phyloP scores from a whole-genome alignment of 2,329 filamentous ascomycete genomes.

The Epichloe baconii region DNA sequence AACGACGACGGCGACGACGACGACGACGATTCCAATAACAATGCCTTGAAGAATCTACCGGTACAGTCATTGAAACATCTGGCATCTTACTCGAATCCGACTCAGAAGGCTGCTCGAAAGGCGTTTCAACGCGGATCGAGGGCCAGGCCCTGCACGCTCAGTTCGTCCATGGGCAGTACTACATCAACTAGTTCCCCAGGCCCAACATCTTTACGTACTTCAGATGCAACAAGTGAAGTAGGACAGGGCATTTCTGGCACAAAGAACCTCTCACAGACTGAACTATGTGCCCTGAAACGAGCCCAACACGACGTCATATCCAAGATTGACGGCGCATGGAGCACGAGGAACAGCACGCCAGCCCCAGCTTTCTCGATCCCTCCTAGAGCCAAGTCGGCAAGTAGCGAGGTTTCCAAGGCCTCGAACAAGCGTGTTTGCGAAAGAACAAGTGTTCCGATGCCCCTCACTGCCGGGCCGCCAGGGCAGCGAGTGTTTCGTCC shows the following conservation, averaged over 20 bases:
- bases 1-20: conserved; percentile 12
- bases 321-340: conserved; percentile 2
- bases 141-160: conserved; percentile 7
- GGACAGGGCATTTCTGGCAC: background rate
- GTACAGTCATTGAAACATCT: conserved; percentile 39
- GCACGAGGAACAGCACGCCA: conserved; percentile 1
- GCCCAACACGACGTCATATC: conserved; percentile 1
- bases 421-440: conserved; percentile 16
- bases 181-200: background rate
- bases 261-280: background rate
- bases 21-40: conserved; percentile 16
- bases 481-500: conserved; percentile 37
- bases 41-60: conserved; percentile 24
- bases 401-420: conserved; percentile 1
- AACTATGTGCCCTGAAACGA: background rate
- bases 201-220: background rate
- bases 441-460: conserved; percentile 30
- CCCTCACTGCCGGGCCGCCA: conserved; percentile 41
- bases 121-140: conserved; percentile 24
- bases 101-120: conserved; percentile 37
- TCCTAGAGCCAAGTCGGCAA: background rate
- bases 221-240: background rate
- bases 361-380: background rate
- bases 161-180: conserved; percentile 1
- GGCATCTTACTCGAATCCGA: conserved; percentile 43